phyloP scores from a whole-genome alignment of 164 flowering plant species.

The Amborella trichopoda region DNA sequence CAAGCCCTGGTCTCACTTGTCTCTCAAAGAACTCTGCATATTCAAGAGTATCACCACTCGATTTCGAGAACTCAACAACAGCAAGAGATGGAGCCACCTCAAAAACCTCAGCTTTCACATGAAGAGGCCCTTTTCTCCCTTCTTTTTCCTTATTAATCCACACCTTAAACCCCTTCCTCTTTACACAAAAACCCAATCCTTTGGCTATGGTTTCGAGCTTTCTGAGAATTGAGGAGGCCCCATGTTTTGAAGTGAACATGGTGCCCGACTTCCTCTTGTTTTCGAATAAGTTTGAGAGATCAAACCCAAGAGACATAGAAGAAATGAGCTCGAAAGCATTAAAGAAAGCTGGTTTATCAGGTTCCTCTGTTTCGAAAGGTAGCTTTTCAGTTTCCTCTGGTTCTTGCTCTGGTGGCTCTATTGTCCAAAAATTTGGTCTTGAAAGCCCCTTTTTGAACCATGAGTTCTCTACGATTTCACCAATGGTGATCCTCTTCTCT shows the following conservation, averaged over 20 bases:
- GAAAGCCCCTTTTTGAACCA: constrained; percentile 40
- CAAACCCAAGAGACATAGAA: constrained; percentile 41
- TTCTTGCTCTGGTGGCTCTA: neutral
- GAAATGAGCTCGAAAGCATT: constrained; percentile 50
- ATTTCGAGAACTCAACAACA: constrained; percentile 65
- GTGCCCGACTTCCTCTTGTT: constrained; percentile 35
- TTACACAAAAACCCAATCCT: constrained; percentile 25
- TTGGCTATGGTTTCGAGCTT: constrained; percentile 36
- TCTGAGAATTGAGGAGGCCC: constrained; percentile 37
- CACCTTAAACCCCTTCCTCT: constrained; percentile 30
- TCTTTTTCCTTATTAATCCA: constrained; percentile 32
- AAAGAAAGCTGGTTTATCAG: constrained; percentile 17
- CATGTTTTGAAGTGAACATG: constrained; percentile 31
- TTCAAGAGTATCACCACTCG: constrained; percentile 57
- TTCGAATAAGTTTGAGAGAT: constrained; percentile 41
- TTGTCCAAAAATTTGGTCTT: constrained; percentile 5
- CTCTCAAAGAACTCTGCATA: constrained; percentile 55
- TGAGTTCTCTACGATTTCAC: constrained; percentile 30
- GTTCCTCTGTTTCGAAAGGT: neutral
- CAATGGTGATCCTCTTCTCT: constrained; percentile 21
- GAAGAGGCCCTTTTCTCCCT: constrained; percentile 54
- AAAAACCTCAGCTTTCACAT: constrained; percentile 44
- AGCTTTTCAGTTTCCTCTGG: constrained; percentile 1
- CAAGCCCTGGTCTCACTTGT: constrained; percentile 57
- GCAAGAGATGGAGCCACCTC: constrained; percentile 43